Base-by-base conservation (phyloP, 352 stramenopile species). In the Globisporangium abappressorium region DNA sequence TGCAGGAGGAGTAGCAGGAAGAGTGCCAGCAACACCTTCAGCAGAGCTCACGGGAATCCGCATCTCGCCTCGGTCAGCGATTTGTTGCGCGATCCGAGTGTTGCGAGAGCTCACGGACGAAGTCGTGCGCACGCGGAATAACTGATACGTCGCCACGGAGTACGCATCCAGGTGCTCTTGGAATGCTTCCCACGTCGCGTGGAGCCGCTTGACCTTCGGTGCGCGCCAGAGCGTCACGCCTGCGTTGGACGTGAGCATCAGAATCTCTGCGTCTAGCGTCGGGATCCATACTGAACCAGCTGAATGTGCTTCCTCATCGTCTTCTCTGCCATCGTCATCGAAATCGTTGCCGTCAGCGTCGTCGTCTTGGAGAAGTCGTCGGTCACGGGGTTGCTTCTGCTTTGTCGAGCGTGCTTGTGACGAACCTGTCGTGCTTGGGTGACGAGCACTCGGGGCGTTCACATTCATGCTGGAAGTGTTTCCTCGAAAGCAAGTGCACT, bases 71-170 rank as follows among this genome's bases (percentile, higher is more conserved):
- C 64, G 76, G 59, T 66, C 81, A 1, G 74, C 71, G 65, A 80
- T 70, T 26, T 85, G 61, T 63, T 90, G 80, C 22, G 70, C 66
- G 55, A 93, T 85, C 12, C 85, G 77, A 34, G 70, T 64, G 57
- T 93, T 92, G 20, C 85, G 83, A 36, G 80, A 80, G 4, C 74
- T 72, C 22, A 92, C 82, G 0, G 85, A 91, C 20, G 87, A 92
- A 9, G 85, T 93, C 26, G 85, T 93, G 41, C 85, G 83, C 24
- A 93, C 79, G 22, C 85, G 84, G 58, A 90, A 90, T 14, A 93
- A 71, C 65, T 93, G 84, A 46, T 79, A 87, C 9, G 84, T 93
- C 9, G 82, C 72, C 12, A 69, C 57, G 1, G 81, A 90, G 57
- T 93, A 93, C 57, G 59, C 69, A 18, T 88, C 72, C n/a, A 93